These are phyloP conservation scores for Fusarium proliferatum DNA, from an alignment of 2,329 filamentous ascomycete genomes.

Conservation along the genomic window DNA sequence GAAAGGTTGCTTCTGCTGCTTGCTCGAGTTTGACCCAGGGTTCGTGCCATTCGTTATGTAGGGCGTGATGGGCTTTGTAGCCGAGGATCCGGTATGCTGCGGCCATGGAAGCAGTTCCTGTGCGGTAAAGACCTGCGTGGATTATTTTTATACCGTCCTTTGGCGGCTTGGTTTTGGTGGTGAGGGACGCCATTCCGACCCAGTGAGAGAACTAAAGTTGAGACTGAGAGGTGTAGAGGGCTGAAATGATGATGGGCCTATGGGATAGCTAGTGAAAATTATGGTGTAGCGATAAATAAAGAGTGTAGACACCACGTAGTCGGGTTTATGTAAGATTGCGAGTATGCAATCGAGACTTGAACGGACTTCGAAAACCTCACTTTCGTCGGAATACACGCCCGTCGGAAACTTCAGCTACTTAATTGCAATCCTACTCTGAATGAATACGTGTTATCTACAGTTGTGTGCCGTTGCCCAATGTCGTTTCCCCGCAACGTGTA, in stretches of 20 bases:
- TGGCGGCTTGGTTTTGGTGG: accelerated
- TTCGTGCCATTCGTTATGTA: background rate
- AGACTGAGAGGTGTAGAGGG: accelerated
- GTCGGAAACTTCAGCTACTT: background rate
- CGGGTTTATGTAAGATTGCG: accelerated
- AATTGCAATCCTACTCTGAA: accelerated
- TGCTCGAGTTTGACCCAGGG: background rate
- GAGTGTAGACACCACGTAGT: accelerated
- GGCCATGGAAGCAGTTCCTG: slow-evolving; percentile 11
- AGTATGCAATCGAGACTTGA: background rate
- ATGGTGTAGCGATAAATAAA: accelerated
- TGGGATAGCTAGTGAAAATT: accelerated
- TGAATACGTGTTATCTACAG: background rate
- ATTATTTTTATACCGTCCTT: background rate
- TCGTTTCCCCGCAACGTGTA: background rate
- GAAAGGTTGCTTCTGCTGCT: slow-evolving; percentile 19
- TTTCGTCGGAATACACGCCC: accelerated
- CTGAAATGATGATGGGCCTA: accelerated
- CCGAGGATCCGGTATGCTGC: slow-evolving; percentile 6
- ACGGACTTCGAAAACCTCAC: background rate
- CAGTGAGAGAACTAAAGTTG: background rate
- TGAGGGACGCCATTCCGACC: background rate
- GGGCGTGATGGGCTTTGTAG: slow-evolving; percentile 6
- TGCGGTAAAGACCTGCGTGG: slow-evolving; percentile 13
- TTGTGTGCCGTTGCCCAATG: background rate